phyloP scores from a whole-genome alignment of 2,329 filamentous ascomycete genomes.

The Colletotrichum horii region DNA sequence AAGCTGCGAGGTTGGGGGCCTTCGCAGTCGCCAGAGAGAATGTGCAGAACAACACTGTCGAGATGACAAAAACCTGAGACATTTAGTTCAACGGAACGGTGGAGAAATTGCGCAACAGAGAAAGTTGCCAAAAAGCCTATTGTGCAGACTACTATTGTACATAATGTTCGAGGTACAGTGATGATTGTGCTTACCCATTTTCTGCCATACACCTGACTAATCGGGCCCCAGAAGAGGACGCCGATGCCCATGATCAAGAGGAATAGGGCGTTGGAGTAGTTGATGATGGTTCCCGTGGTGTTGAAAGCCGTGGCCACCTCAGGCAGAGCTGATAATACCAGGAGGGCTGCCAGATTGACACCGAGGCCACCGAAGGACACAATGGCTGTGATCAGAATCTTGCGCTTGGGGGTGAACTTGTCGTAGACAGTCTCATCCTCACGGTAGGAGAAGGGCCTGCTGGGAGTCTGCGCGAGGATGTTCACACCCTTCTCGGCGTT shows the following conservation, averaged over 20 bases:
- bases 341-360: slow-evolving; percentile 14
- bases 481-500: slow-evolving; percentile 20
- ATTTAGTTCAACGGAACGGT: neutral
- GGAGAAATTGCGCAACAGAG: neutral
- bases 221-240: slow-evolving; percentile 70
- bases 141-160: neutral
- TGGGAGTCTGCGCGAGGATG: slow-evolving; percentile 13
- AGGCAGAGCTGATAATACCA: slow-evolving; percentile 71
- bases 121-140: neutral
- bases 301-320: slow-evolving; percentile 71
- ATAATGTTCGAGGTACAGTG: slow-evolving; percentile 24
- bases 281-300: slow-evolving; percentile 72
- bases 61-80: slow-evolving; percentile 24
- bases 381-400: slow-evolving; percentile 26
- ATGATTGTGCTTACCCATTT: slow-evolving; percentile 45
- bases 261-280: slow-evolving; percentile 72
- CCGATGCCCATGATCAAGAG: slow-evolving; percentile 73
- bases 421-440: slow-evolving; percentile 24
- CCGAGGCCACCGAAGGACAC: slow-evolving; percentile 18
- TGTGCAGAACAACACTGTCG: slow-evolving; percentile 56
- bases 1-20: slow-evolving; percentile 68
- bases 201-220: slow-evolving; percentile 63
- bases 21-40: slow-evolving; percentile 72
- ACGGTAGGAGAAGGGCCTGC: slow-evolving; percentile 10
- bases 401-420: slow-evolving; percentile 26